Percentiles rank a stretch among this genome's conserved stretches.
Conservation (phyloP, 2,329 filamentous ascomycete genomes). For the Diatrype stigma region DNA sequence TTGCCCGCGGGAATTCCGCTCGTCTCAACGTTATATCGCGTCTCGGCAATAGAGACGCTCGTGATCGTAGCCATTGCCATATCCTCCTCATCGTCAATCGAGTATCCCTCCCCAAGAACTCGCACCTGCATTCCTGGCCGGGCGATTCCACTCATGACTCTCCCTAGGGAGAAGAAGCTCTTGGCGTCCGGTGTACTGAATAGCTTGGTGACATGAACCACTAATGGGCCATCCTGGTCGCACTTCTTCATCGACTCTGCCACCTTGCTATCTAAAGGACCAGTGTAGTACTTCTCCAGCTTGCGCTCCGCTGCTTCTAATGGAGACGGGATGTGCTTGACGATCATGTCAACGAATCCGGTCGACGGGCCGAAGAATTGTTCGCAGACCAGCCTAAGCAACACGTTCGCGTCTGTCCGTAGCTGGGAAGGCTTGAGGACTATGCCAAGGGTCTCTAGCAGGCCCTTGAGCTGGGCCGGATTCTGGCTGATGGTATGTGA, state of each 20-base stretch:
- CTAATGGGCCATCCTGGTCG: constrained; percentile 82
- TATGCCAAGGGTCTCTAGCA: constrained; percentile 76
- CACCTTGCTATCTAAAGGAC: constrained; percentile 76
- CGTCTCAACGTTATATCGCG: constrained; percentile 86
- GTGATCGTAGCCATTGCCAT: constrained; percentile 84
- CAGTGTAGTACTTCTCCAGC: constrained; percentile 86
- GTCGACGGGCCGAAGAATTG: constrained; percentile 90
- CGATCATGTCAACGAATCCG: constrained; percentile 94
- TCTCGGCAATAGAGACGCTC: constrained; percentile 86
- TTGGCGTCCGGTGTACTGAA: constrained; percentile 90
- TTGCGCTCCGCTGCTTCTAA: constrained; percentile 70
- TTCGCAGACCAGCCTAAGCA: constrained; percentile 85
- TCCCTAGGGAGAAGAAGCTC: constrained; percentile 82
- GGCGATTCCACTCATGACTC: constrained; percentile 89
- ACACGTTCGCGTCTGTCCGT: constrained; percentile 80
- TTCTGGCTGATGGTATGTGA: constrained; percentile 91
- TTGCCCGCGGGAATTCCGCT: constrained; percentile 93
- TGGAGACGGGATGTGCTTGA: constrained; percentile 84
- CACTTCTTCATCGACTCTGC: constrained; percentile 77
- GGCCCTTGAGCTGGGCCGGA: constrained; percentile 76
- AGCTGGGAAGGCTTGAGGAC: constrained; percentile 87
- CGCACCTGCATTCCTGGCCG: constrained; percentile 78
- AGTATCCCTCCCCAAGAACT: constrained; percentile 92
- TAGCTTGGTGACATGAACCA: constrained; percentile 90
- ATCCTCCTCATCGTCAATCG: constrained; percentile 94